phyloP scores from a whole-genome alignment of 2,329 filamentous ascomycete species.

The Colletotrichum phormii region DNA sequence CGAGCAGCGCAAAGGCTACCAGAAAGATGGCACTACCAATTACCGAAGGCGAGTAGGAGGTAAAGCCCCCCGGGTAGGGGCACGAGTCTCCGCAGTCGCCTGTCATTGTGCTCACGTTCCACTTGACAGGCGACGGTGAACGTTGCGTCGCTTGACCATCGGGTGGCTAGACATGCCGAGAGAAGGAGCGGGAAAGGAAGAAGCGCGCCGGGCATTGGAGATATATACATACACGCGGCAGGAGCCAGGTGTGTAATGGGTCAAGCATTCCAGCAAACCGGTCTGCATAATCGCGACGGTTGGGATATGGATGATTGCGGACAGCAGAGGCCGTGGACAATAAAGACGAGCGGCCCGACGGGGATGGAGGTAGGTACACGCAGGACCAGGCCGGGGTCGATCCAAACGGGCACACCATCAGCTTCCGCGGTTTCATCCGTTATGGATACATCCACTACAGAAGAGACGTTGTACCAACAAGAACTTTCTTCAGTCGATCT shows the following conservation, averaged over 20 bases:
- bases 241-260: background rate
- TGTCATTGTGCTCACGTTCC: conserved; percentile 44
- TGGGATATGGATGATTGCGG: conserved; percentile 8
- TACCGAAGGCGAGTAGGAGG: conserved; percentile 50
- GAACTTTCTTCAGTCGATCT: conserved; percentile 23
- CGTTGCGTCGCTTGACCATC: conserved; percentile 26
- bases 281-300: conserved; percentile 8
- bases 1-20: conserved; percentile 52
- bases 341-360: conserved; percentile 20
- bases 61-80: conserved; percentile 50
- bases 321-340: conserved; percentile 9
- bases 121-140: conserved; percentile 36
- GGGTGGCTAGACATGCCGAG: conserved; percentile 27
- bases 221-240: conserved; percentile 33
- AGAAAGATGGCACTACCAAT: conserved; percentile 55
- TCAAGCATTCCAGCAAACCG: conserved; percentile 23
- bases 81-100: conserved; percentile 50
- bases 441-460: conserved; percentile 33
- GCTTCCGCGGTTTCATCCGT: conserved; percentile 34
- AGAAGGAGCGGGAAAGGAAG: conserved; percentile 4
- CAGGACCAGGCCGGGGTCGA: conserved; percentile 23
- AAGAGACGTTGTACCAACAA: conserved; percentile 36
- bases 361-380: conserved; percentile 17
- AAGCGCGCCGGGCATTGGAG: conserved; percentile 19
- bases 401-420: conserved; percentile 33